Evolutionary conservation across 2,329 filamentous ascomycete species (phyloP).

Genomic region (Apiospora pterosperma): DNA sequence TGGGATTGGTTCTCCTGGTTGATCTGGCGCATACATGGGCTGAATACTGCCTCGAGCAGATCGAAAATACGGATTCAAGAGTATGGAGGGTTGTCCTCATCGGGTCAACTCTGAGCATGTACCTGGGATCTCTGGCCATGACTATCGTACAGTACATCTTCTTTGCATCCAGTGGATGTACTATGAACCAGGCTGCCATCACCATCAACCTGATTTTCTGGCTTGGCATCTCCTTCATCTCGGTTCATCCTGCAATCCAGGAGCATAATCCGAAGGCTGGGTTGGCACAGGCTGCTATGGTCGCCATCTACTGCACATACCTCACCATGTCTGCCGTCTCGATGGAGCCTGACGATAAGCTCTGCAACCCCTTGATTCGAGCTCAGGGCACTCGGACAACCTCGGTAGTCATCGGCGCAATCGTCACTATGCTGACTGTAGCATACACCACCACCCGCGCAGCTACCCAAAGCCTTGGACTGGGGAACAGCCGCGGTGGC

Average conservation of each 20-base stretch:
- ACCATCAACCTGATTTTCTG: constrained; percentile 88
- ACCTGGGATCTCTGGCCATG: constrained; percentile 85
- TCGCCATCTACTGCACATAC: constrained; percentile 97
- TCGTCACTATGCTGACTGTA: constrained; percentile 94
- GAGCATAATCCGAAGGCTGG: constrained; percentile 91
- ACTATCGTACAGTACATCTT: constrained; percentile 97
- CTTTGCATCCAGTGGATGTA: constrained; percentile 77
- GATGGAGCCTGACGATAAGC: constrained; percentile 92
- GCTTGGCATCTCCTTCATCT: constrained; percentile 75
- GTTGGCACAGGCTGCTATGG: constrained; percentile 95
- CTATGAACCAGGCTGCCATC: constrained; percentile 96
- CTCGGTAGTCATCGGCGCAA: constrained; percentile 85
- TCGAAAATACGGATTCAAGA: constrained; percentile 82
- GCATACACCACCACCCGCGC: constrained; percentile 97
- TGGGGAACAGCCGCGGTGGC: constrained; percentile 57
- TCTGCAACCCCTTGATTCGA: constrained; percentile 88
- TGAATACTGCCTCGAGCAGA: constrained; percentile 90
- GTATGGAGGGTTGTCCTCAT: constrained; percentile 85
- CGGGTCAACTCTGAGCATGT: constrained; percentile 92
- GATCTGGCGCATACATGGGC: constrained; percentile 97
- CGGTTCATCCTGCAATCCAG: constrained; percentile 86
- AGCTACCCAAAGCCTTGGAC: constrained; percentile 81
- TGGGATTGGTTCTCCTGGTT: constrained; percentile 88
- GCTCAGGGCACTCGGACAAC: constrained; percentile 86
- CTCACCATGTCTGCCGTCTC: constrained; percentile 97